Evolutionary conservation across 2,329 filamentous ascomycete species (phyloP).

Genomic region (Colletotrichum melonis): DNA sequence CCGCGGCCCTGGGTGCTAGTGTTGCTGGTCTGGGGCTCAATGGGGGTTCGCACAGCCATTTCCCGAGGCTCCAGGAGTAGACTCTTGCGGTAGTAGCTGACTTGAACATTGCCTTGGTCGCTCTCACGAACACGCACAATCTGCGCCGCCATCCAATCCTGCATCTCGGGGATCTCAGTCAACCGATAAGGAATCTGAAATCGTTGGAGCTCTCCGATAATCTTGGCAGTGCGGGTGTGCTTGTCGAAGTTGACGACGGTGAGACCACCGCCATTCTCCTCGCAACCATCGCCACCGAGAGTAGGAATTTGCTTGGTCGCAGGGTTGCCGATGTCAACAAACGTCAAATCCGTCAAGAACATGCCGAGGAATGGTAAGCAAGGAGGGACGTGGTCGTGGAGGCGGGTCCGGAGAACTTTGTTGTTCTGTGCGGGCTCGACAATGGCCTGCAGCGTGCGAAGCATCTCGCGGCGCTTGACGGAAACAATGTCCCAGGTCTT

Average conservation of each 20-base stretch:
- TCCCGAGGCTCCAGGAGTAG: constrained; percentile 84
- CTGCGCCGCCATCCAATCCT: constrained; percentile 91
- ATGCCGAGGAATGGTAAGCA: constrained; percentile 97
- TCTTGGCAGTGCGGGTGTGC: constrained; percentile 92
- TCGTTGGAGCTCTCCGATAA: constrained; percentile 93
- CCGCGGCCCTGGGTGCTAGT: constrained; percentile 43
- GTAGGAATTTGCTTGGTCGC: constrained; percentile 80
- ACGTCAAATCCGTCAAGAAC: constrained; percentile 95
- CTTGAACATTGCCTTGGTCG: constrained; percentile 67
- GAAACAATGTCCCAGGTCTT: constrained; percentile 94
- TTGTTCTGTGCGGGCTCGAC: constrained; percentile 94
- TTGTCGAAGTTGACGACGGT: constrained; percentile 98
- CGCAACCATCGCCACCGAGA: constrained; percentile 55
- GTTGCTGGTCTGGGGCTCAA: constrained; percentile 40
- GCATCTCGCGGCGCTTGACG: constrained; percentile 81
- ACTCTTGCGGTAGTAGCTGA: constrained; percentile 82
- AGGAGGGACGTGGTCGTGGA: constrained; percentile 88
- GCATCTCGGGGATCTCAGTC: constrained; percentile 84
- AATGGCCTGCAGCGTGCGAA: constrained; percentile 84
- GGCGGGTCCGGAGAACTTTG: constrained; percentile 82
- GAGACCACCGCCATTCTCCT: constrained; percentile 73
- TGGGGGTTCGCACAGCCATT: constrained; percentile 45
- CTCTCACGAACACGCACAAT: constrained; percentile 78
- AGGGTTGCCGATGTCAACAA: constrained; percentile 94
- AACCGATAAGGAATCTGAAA: constrained; percentile 96